Evolutionary conservation across 345 rosid genomes (phyloP).

Genomic region (Turritis glabra): DNA sequence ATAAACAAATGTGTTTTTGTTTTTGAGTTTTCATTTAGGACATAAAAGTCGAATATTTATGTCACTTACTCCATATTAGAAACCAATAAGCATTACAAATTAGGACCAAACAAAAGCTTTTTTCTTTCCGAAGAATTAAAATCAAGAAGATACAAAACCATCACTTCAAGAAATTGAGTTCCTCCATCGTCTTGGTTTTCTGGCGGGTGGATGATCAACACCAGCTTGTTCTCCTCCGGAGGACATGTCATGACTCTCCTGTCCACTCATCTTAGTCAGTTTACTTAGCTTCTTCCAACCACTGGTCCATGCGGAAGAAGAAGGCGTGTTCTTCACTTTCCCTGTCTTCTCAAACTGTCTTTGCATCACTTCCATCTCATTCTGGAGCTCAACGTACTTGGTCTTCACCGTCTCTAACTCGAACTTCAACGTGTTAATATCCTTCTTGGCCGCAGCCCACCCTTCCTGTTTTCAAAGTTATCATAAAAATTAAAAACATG

Average conservation of each 20-base stretch:
- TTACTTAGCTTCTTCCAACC: constrained; percentile 97
- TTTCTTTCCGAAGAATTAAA: constrained; percentile 22
- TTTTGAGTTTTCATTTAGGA: neutral
- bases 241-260: constrained; percentile 58
- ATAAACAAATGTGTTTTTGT: neutral
- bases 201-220: constrained; percentile 49
- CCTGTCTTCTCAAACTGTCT: constrained; percentile 76
- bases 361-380: constrained; percentile 83
- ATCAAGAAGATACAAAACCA: constrained; percentile 30
- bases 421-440: constrained; percentile 84
- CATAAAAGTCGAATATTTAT: neutral
- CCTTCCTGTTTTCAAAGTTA: constrained; percentile 55
- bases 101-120: constrained; percentile 14
- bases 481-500: neutral
- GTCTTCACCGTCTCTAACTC: constrained; percentile 86
- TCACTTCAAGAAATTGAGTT: constrained; percentile 71
- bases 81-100: constrained; percentile 25
- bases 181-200: constrained; percentile 93
- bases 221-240: constrained; percentile 58
- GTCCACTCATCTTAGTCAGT: constrained; percentile 61
- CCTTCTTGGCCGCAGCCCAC: constrained; percentile 88
- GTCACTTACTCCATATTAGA: constrained; percentile 29
- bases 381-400: constrained; percentile 84
- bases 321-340: constrained; percentile 58
- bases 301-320: constrained; percentile 68